A percentile compares a stretch with the other conserved stretches of the same genome.
These are phyloP conservation scores for Stephania cephalantha DNA, from an alignment of 164 flowering plant genomes.

Conservation along the genomic window DNA sequence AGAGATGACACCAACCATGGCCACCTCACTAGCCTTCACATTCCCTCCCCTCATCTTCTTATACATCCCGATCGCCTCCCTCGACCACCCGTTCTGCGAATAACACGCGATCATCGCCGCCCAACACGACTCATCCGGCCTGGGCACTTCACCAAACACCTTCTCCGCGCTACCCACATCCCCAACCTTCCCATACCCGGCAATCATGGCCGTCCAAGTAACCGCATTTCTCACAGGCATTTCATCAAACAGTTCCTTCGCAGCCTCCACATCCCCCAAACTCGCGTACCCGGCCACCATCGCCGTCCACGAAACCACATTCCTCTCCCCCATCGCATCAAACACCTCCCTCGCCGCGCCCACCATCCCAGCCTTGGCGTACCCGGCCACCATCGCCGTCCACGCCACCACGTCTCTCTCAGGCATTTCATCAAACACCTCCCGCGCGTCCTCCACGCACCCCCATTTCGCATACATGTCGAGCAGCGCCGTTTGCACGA, in stretches of 20 bases:
- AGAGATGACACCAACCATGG: constrained; percentile 43
- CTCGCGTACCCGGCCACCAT: constrained; percentile 47
- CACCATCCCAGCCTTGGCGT: constrained; percentile 35
- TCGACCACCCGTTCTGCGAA: constrained; percentile 36
- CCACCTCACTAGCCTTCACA: constrained; percentile 31
- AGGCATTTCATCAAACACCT: constrained; percentile 22
- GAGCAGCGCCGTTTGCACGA: constrained; percentile 31
- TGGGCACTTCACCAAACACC: constrained; percentile 27
- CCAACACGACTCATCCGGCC: constrained; percentile 25
- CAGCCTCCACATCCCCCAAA: constrained; percentile 27
- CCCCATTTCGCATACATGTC: constrained; percentile 38
- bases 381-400: constrained; percentile 38
- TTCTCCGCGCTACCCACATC: constrained; percentile 23
- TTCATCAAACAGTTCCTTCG: constrained; percentile 31
- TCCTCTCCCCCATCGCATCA: constrained; percentile 25
- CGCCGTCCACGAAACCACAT: constrained; percentile 30
- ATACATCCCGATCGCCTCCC: constrained; percentile 36
- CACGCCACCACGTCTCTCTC: constrained; percentile 33
- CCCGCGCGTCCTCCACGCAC: constrained; percentile 18
- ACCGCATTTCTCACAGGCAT: constrained; percentile 35
- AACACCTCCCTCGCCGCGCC: constrained; percentile 26
- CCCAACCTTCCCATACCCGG: constrained; percentile 44
- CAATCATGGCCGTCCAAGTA: constrained; percentile 43
- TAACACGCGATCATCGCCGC: constrained; percentile 45
- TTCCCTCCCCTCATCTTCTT: constrained; percentile 27